Base-by-base conservation (phyloP, 805 yeast species). In the Metschnikowia arizonensis region DNA sequence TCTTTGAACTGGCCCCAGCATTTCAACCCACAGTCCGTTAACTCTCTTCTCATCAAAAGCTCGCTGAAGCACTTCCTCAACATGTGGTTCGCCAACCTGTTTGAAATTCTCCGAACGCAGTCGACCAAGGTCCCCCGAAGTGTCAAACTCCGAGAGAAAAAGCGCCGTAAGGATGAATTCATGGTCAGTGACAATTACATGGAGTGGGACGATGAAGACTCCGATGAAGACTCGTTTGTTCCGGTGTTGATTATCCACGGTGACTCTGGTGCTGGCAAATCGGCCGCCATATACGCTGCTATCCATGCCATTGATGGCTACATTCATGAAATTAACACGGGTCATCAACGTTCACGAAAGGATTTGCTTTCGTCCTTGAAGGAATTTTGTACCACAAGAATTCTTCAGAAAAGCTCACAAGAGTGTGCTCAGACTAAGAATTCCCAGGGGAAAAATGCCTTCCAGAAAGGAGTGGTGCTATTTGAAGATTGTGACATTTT, bases 401-500 rank as follows among this genome's bases (percentile, higher is more conserved):
- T 85, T 38, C 90, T 91, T 1, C 87, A 83, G 51, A 68, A 68
- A 40, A 57, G 44, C n/a, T 44, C 49, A 25, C 63, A 62, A 12
- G 15, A 18, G 34, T 17, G 10, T 10, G 9, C 9, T 11, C 18
- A 30, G 5, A 2, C 11, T 15, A 11, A 18, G 9, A 17, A 17
- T 3, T 9, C 11, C 18, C 49, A 47, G 12, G 47, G 40, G 3
- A 19, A 18, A 11, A 18, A 9, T 5, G 56, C 56, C 17, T 76
- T 75, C 41, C 80, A 75, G 48, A 74, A 79, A 47, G 89, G 91
- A 6, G 67, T 88, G 5, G 82, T 93, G 3, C 63, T 93, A 28
- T 72, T 91, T 46, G 96, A 90, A 54, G 97, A 91, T 56, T 90
- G 86, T 33, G 96, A 91, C 59, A 69, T 87, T 9, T 61, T 90